Percentiles rank a stretch among this genome's conserved stretches.
These are phyloP conservation scores for Middelhovenomyces tepae DNA, from an alignment of 805 yeast genomes.

Conservation along the genomic window DNA sequence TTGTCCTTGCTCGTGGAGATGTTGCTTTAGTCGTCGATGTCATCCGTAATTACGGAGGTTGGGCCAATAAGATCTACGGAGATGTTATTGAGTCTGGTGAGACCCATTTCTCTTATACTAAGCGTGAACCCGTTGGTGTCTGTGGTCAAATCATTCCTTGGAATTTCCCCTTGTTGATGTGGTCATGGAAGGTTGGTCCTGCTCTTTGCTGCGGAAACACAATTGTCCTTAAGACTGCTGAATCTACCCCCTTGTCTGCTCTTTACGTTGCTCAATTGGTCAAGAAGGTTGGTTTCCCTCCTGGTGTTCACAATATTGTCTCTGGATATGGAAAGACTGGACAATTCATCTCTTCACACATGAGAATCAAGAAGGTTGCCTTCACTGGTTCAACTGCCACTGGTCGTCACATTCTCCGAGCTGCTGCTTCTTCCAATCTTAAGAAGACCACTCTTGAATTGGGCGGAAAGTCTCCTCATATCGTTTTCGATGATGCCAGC, in stretches of 20 bases:
- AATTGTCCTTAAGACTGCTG: slow-evolving; percentile 65
- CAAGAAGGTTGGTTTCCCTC: slow-evolving; percentile 65
- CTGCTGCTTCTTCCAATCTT: slow-evolving; percentile 62
- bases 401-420: slow-evolving; percentile 71
- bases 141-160: slow-evolving; percentile 66
- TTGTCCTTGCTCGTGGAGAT: slow-evolving; percentile 34
- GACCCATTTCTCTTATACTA: slow-evolving; percentile 57
- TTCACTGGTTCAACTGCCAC: slow-evolving; percentile 93
- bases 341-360: slow-evolving; percentile 57
- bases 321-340: slow-evolving; percentile 65
- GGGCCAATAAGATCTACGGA: slow-evolving; percentile 66
- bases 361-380: slow-evolving; percentile 73
- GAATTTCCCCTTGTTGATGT: slow-evolving; percentile 66
- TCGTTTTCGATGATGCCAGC: slow-evolving; percentile 81
- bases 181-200: slow-evolving; percentile 77
- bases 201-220: slow-evolving; percentile 77
- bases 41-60: slow-evolving; percentile 62
- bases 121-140: slow-evolving; percentile 60
- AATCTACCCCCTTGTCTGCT: slow-evolving; percentile 66
- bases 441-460: slow-evolving; percentile 89
- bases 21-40: slow-evolving; percentile 48
- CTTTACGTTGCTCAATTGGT: slow-evolving; percentile 50
- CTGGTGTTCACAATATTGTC: slow-evolving; percentile 65
- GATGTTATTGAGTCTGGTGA: slow-evolving; percentile 51
- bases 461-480: slow-evolving; percentile 94